phyloP scores from a whole-genome alignment of 768 basidiomycete genomes.

The Lactarius vividus region DNA sequence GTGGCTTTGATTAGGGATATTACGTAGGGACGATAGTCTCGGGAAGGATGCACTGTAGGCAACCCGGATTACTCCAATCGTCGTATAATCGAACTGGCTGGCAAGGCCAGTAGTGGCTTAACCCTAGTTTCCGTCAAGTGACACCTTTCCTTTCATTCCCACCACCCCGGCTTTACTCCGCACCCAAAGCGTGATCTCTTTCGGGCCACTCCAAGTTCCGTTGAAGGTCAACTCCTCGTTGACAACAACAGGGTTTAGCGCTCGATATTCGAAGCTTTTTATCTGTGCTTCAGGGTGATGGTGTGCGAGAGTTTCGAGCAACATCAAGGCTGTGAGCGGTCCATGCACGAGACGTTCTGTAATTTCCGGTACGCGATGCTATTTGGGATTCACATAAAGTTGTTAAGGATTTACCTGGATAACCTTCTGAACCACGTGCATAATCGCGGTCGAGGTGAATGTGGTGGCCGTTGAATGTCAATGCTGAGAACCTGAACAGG shows the following conservation, averaged over 20 bases:
- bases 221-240: conserved; percentile 47
- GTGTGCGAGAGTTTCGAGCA: conserved; percentile 59
- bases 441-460: conserved; percentile 82
- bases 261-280: conserved; percentile 63
- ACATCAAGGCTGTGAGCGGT: conserved; percentile 75
- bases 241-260: conserved; percentile 61
- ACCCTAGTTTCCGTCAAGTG: conserved; percentile 27
- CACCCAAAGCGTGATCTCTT: conserved; percentile 54
- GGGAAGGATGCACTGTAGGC: too few species aligned
- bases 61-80: neutral
- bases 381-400: neutral
- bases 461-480: conserved; percentile 83
- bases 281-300: conserved; percentile 48
- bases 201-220: conserved; percentile 43
- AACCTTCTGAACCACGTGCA: conserved; percentile 64
- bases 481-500: conserved; percentile 81
- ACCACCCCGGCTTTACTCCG: conserved; percentile 54
- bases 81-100: neutral
- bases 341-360: conserved; percentile 83
- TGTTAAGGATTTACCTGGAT: conserved; percentile 49
- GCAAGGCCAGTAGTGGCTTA: conserved; percentile 7
- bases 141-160: conserved; percentile 60
- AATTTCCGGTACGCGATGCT: neutral
- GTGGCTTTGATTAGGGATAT: neutral
- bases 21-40: neutral